These are phyloP conservation scores for Russula sp. DNA, from an alignment of 768 basidiomycete genomes.

Conservation along the genomic window DNA sequence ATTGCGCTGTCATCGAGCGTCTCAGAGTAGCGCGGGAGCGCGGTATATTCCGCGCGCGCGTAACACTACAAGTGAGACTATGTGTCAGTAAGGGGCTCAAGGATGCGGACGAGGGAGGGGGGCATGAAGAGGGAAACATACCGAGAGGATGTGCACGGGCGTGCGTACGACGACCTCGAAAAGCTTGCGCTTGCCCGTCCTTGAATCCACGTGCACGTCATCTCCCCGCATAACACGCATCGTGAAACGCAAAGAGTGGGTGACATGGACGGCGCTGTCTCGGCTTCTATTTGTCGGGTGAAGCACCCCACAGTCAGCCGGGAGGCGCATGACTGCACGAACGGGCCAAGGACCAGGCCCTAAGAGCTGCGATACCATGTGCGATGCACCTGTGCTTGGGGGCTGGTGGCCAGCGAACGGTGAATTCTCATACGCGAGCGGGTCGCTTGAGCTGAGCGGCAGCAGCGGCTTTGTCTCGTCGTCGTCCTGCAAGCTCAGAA, in stretches of 20 bases:
- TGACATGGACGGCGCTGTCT: conserved; percentile 63
- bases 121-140: conserved; percentile 32
- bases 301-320: conserved; percentile 49
- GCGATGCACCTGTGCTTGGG: conserved; percentile 45
- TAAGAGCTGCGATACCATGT: conserved; percentile 53
- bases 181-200: conserved; percentile 66
- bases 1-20: conserved; percentile 4
- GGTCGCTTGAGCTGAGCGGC: conserved; percentile 67
- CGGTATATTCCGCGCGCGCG: conserved; percentile 8
- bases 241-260: conserved; percentile 73
- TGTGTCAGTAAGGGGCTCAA: neutral
- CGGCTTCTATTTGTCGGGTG: conserved; percentile 78
- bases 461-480: conserved; percentile 58
- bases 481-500: conserved; percentile 54
- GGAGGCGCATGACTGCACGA: conserved; percentile 59
- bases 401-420: conserved; percentile 50
- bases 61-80: conserved; percentile 5
- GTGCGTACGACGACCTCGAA: conserved; percentile 85
- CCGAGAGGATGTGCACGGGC: conserved; percentile 82
- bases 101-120: neutral
- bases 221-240: conserved; percentile 81
- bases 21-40: conserved; percentile 12
- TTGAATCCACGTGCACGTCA: conserved; percentile 50
- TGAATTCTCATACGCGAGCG: conserved; percentile 54
- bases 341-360: conserved; percentile 87